A percentile compares a stretch with the other conserved stretches of the same genome.
Conservation (phyloP, 2,329 filamentous ascomycete species). For the Diaporthe sp. region DNA sequence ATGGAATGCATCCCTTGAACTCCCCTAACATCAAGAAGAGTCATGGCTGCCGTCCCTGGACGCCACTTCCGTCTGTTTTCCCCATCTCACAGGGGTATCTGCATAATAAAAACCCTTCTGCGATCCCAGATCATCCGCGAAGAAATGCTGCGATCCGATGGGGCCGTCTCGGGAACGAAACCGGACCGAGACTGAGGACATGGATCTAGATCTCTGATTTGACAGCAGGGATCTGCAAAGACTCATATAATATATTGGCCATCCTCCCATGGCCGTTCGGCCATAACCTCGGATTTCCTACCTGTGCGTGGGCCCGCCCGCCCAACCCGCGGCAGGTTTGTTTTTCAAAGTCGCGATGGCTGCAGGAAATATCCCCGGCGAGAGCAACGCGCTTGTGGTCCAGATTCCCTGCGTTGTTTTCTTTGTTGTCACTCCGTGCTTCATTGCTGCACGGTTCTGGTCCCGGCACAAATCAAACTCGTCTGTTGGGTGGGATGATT, state of each 20-base stretch:
- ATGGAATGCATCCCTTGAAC: constrained; percentile 1
- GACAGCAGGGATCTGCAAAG: not conserved
- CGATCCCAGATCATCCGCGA: not conserved
- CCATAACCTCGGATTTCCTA: not conserved
- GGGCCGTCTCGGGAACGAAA: not conserved
- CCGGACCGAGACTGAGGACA: not conserved
- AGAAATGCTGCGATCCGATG: not conserved
- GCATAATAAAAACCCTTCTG: not conserved
- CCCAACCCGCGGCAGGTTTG: not conserved
- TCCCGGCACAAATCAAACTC: constrained; percentile 16
- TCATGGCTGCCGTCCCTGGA: not conserved
- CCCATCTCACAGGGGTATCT: not conserved
- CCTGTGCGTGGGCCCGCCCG: not conserved
- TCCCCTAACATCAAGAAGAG: not conserved
- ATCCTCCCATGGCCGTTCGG: not conserved
- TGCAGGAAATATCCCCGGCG: constrained; percentile 5
- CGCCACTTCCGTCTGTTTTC: constrained; percentile 5
- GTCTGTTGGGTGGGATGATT: constrained; percentile 22
- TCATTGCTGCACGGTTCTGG: constrained; percentile 24
- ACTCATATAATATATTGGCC: not conserved
- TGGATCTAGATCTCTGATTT: not conserved
- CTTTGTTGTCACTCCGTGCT: constrained; percentile 8
- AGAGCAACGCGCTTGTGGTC: constrained; percentile 20
- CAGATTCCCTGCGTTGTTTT: constrained; percentile 29
- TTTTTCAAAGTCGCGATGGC: not conserved